Evolutionary conservation across 371 early-diverging fungal species (phyloP), one percentile per base, ranked within the genome.

Genomic region (Rhizopus arrhizus): DNA sequence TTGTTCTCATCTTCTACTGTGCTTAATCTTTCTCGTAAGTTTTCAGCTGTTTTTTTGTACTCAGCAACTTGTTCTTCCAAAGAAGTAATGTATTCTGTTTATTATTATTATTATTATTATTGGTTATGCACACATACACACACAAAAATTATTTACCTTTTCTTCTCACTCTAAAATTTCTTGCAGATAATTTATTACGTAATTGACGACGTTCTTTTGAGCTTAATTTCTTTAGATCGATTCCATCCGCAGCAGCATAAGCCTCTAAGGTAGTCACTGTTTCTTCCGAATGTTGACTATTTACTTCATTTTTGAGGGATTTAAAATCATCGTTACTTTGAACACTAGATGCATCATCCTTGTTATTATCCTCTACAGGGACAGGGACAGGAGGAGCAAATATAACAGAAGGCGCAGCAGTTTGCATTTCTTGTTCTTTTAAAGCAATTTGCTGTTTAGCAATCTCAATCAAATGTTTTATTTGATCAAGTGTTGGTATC

Each of bases 141-240:
- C 16, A 48, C 32, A 48, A 35, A 43, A 32, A 41, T 13, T 10
- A 38, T 69, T 73, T 81, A 91, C 91, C 92, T 81, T 95, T 95
- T 72, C 93, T 81, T 46, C 94, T 84, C 35, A 89, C 88, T 52
- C 95, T 83, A 67, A 95, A 95, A 70, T 91, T 92, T 58, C 95
- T 78, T 4, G 95, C 95, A 5, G 92, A 92, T 34, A 94, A 85
- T 66, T 94, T 94, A 77, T 95, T 95, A 22, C 94, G 83, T 50
- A 94, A 70, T 69, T 93, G 93, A 31, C 94, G 80, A 29, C 93
- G 85, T 67, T 95, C 92, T 70, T 91, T 92, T n/a, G 91, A 81
- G 2, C 88, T 78, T 70, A 92, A 70, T 53, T 83, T 85, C 62
- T 84, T 84, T 16, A 82, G 46, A 33, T 81, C 74, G 46, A 70